phyloP scores from a whole-genome alignment of 495 filamentous ascomycete genomes.

The Tuber brumale region DNA sequence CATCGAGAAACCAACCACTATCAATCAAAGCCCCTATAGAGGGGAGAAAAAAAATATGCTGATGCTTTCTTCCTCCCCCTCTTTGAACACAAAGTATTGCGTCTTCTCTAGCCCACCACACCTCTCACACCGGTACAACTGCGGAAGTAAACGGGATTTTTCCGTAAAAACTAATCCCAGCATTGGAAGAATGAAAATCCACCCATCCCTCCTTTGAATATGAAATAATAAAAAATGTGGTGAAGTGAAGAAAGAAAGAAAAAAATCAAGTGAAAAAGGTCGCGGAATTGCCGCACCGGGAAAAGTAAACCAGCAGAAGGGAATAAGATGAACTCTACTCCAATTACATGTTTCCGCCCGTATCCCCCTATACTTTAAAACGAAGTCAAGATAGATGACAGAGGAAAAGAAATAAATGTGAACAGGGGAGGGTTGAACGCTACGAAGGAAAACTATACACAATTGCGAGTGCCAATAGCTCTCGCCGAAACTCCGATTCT shows the following conservation, averaged over 20 bases:
- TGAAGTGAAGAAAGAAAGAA: constrained; percentile 24
- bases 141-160: constrained; percentile 34
- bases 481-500: constrained; percentile 43
- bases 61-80: constrained; percentile 12
- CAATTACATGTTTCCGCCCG: constrained; percentile 39
- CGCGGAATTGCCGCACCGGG: constrained; percentile 38
- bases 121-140: constrained; percentile 14
- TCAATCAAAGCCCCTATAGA: not conserved
- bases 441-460: constrained; percentile 41
- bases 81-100: constrained; percentile 28
- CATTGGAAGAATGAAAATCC: constrained; percentile 28
- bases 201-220: constrained; percentile 31
- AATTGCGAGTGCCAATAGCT: constrained; percentile 41
- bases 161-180: constrained; percentile 29
- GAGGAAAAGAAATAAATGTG: constrained; percentile 26
- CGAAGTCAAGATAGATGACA: constrained; percentile 32
- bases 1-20: not conserved
- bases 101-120: constrained; percentile 22
- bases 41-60: not conserved
- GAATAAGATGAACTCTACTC: constrained; percentile 28
- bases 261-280: constrained; percentile 35
- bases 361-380: constrained; percentile 32
- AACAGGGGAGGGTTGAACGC: constrained; percentile 25
- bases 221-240: constrained; percentile 18
- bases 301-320: constrained; percentile 36